These are phyloP conservation scores for Discostella pseudostelligera DNA, from an alignment of 108 stramenopile species.

Conservation along the genomic window DNA sequence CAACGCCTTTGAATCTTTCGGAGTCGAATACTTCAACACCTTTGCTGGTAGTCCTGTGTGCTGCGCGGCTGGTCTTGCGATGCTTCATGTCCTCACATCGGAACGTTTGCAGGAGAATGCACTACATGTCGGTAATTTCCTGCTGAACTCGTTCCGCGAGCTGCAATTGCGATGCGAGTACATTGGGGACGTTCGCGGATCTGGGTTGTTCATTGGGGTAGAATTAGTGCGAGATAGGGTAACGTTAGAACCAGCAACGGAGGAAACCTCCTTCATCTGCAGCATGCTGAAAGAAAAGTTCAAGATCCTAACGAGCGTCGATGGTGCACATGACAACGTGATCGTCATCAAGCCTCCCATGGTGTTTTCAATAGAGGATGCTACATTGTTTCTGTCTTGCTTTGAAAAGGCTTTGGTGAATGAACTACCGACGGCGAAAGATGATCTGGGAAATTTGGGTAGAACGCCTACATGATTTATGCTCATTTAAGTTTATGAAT, in stretches of 20 bases:
- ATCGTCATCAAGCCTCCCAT: constrained; percentile 95
- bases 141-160: constrained; percentile 48
- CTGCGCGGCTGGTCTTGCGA: constrained; percentile 84
- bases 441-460: constrained; percentile 17
- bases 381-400: constrained; percentile 60
- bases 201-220: constrained; percentile 91
- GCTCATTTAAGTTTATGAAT: too few relatives aligned
- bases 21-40: constrained; percentile 97
- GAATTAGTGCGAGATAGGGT: constrained; percentile 74
- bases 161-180: constrained; percentile 44
- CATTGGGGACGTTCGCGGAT: constrained; percentile 93
- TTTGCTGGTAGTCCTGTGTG: constrained; percentile 94
- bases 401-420: constrained; percentile 53
- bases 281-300: constrained; percentile 71
- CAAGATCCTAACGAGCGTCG: constrained; percentile 78
- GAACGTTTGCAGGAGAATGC: constrained; percentile 86
- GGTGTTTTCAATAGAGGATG: constrained; percentile 81
- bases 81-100: constrained; percentile 75
- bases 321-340: constrained; percentile 90
- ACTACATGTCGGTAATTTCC: constrained; percentile 63
- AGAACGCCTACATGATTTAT: constrained; percentile 48
- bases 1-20: constrained; percentile 76
- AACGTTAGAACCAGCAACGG: constrained; percentile 65
- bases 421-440: constrained; percentile 30
- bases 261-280: constrained; percentile 78